phyloP scores from a whole-genome alignment of 73 alveolate species.

The Symbiodinium natans region DNA sequence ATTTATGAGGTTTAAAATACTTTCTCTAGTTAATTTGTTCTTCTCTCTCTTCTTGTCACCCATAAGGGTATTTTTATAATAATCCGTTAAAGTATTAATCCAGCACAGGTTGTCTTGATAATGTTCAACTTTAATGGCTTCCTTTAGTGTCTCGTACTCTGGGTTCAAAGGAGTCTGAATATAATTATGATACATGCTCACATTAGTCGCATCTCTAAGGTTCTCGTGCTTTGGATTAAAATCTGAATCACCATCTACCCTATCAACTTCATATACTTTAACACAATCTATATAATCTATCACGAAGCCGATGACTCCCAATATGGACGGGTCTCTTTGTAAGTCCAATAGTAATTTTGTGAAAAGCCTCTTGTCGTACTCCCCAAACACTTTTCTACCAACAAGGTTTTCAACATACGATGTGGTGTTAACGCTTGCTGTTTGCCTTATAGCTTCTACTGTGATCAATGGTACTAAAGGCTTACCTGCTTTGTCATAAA shows the following conservation, averaged over 20 bases:
- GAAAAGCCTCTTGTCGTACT: not conserved
- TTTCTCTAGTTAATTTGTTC: not conserved
- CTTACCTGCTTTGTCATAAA: not conserved
- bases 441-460: not conserved
- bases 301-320: not conserved
- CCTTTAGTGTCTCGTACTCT: constrained; percentile 27
- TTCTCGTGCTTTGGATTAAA: not conserved
- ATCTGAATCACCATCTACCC: not conserved
- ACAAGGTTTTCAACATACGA: not conserved
- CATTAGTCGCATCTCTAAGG: not conserved
- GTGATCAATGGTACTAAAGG: not conserved
- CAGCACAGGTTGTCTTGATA: not conserved
- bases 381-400: not conserved
- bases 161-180: not conserved
- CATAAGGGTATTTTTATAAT: constrained; percentile 16
- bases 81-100: constrained; percentile 13
- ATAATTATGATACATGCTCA: not conserved
- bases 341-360: no score
- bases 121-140: not conserved
- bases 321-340: not conserved
- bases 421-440: not conserved
- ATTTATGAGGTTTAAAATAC: not conserved
- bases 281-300: not conserved
- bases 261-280: not conserved
- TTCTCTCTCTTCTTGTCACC: not conserved